Base-by-base conservation (phyloP, 805 yeast species). In the Citeromyces matritensis region DNA sequence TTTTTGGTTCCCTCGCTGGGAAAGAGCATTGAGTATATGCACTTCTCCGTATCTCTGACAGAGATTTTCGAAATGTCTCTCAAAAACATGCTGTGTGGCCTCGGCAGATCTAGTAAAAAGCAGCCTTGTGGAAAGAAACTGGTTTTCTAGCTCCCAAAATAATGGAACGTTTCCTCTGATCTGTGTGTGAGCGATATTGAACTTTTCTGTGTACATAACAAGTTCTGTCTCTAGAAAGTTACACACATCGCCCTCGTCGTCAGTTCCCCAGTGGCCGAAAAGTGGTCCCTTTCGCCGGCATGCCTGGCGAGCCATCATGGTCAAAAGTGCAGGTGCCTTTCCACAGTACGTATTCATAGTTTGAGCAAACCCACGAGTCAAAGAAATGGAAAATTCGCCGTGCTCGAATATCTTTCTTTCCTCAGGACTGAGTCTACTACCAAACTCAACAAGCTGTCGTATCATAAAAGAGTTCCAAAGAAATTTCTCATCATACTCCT, bases 241-340 rank as follows among this genome's bases (percentile, higher is more conserved):
- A 3, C 73, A 56, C 9, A 58, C 69, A 14, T 58, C 56, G 1
- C 75, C 73, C 26, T 64, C 63, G 37, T 70, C 76, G 42, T 70
- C 77, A 41, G 68, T 57, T 23, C 77, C 71, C 55, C 65, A 64
- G 21, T 69, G 69, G 1, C 77, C 77, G 43, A 68, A 69, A 9
- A 26, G 6, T 0, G 64, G 59, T 0, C 73, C 73, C 24, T 48
- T 49, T 37, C 63, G 64, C 21, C 45, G 43, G 35, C 73, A 64
- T 21, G 63, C 56, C 38, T 69, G 76, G 39, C 65, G 68, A 3
- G 73, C 58, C 8, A 69, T 63, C 8, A 69, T 51, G 0, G 75
- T 65, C 24, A 69, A 37, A 31, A 64, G 42, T 0, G 60, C 60
- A 21, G 54, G 58, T 19, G 49, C 51, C 15, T 51, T 47, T 26